These are phyloP conservation scores for Ophiostoma angusticollis DNA, from an alignment of 2,329 filamentous ascomycete species.

Conservation along the genomic window DNA sequence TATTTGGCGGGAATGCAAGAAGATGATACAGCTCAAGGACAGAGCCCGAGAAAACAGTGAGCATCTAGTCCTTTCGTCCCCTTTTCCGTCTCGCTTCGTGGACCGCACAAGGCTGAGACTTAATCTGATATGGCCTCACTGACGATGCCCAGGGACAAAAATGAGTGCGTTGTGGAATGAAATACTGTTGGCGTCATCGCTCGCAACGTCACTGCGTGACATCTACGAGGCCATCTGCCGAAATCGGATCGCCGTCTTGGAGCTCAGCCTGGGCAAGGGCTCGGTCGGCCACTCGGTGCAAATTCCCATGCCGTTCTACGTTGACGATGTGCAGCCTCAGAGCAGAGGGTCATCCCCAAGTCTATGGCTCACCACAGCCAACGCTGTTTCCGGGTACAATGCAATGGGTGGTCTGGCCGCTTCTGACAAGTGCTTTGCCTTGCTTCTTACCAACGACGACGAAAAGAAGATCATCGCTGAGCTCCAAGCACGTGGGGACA, in stretches of 20 bases:
- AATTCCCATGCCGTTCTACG: constrained; percentile 53
- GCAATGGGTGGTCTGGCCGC: constrained; percentile 52
- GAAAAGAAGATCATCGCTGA: constrained; percentile 61
- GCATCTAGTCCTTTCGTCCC: constrained; percentile 15
- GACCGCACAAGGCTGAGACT: too few species aligned
- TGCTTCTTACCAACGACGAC: constrained; percentile 76
- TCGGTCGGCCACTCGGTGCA: constrained; percentile 50
- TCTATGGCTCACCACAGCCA: constrained; percentile 78
- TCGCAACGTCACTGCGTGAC: constrained; percentile 72
- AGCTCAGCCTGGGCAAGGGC: constrained; percentile 52
- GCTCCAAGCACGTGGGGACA: constrained; percentile 64
- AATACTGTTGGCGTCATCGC: constrained; percentile 57
- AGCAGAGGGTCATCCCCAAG: constrained; percentile 54
- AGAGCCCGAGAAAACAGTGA: constrained; percentile 60
- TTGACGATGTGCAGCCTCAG: constrained; percentile 58
- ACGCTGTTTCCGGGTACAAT: constrained; percentile 59
- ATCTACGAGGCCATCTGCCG: constrained; percentile 70
- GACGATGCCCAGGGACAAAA: constrained; percentile 31
- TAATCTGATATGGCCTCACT: constrained; percentile 10
- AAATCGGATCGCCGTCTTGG: constrained; percentile 75
- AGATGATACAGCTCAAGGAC: constrained; percentile 68
- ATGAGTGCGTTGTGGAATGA: constrained; percentile 58
- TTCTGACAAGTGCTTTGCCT: constrained; percentile 73
- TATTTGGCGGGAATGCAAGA: constrained; percentile 81
- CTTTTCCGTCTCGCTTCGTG: too few species aligned